These are phyloP conservation scores for Paramecium primaurelia DNA, from an alignment of 73 alveolate genomes.

Conservation along the genomic window DNA sequence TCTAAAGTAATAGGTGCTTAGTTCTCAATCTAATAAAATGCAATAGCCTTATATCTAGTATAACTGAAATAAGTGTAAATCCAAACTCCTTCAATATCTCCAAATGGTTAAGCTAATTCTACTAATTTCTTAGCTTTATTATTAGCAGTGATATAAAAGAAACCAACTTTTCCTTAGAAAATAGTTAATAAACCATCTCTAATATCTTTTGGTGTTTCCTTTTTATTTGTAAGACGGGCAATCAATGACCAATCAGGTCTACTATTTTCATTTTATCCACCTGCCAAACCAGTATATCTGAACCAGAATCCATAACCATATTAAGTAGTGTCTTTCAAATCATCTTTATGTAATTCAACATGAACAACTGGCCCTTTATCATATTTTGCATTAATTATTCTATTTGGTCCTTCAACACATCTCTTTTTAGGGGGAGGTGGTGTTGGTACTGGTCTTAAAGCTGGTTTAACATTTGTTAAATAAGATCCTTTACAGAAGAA, in stretches of 20 bases:
- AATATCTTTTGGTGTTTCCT: conserved; percentile 4
- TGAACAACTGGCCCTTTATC: conserved; percentile 22
- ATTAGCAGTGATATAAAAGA: not conserved
- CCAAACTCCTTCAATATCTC: conserved; percentile 49
- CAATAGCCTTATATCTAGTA: not conserved
- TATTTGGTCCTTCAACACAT: conserved; percentile 28
- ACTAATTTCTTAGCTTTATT: not conserved
- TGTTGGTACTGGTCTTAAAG: not conserved
- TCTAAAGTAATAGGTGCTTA: not conserved
- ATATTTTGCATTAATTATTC: not conserved
- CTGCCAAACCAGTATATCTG: not conserved
- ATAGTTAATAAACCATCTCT: conserved; percentile 15
- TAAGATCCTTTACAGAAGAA: conserved; percentile 19
- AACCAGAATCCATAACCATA: conserved; percentile 38
- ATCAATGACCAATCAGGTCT: conserved; percentile 40
- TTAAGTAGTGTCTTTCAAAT: conserved; percentile 19
- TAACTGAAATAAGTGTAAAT: conserved; percentile 40
- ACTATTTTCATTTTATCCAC: not conserved
- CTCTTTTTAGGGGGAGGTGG: conserved; percentile 19
- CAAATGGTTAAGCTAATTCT: not conserved
- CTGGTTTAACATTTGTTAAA: not conserved
- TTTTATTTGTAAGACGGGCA: not conserved
- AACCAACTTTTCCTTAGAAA: conserved; percentile 25
- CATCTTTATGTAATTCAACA: conserved; percentile 19
- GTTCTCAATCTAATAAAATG: not conserved